These are phyloP conservation scores for Elsinoe arachidis DNA, from an alignment of 2,329 filamentous ascomycete species.

Conservation along the genomic window DNA sequence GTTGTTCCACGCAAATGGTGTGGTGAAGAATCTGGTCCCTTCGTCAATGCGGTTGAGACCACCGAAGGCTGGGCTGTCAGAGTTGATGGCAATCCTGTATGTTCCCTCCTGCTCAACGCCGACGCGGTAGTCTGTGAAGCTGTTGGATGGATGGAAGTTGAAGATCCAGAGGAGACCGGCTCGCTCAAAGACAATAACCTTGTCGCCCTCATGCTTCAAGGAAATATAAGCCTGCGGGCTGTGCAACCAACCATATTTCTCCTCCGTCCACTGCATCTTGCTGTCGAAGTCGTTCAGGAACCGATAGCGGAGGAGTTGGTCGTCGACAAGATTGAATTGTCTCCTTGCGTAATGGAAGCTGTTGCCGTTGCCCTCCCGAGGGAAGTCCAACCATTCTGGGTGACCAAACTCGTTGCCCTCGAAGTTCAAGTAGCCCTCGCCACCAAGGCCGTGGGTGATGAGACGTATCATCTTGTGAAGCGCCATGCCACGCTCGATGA, in stretches of 20 bases:
- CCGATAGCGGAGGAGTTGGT: constrained; percentile 73
- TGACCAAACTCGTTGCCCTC: constrained; percentile 98
- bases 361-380: constrained; percentile 59
- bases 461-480: constrained; percentile 97
- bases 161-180: constrained; percentile 87
- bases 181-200: constrained; percentile 91
- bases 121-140: constrained; percentile 86
- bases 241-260: constrained; percentile 85
- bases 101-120: constrained; percentile 78
- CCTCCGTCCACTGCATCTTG: constrained; percentile 80
- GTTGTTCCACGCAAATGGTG: constrained; percentile 80
- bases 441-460: constrained; percentile 81
- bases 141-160: constrained; percentile 82
- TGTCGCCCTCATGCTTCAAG: constrained; percentile 87
- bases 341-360: constrained; percentile 47
- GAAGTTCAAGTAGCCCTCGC: constrained; percentile 96
- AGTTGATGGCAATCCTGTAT: constrained; percentile 78
- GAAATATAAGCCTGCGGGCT: constrained; percentile 81
- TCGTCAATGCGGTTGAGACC: constrained; percentile 71
- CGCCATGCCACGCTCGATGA: constrained; percentile 83
- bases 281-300: constrained; percentile 92
- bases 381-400: constrained; percentile 98
- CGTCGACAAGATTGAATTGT: constrained; percentile 87
- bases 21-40: constrained; percentile 84
- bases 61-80: constrained; percentile 68